These are phyloP conservation scores for Phytophthora meadii DNA, from an alignment of 352 stramenopile genomes.

Conservation along the genomic window DNA sequence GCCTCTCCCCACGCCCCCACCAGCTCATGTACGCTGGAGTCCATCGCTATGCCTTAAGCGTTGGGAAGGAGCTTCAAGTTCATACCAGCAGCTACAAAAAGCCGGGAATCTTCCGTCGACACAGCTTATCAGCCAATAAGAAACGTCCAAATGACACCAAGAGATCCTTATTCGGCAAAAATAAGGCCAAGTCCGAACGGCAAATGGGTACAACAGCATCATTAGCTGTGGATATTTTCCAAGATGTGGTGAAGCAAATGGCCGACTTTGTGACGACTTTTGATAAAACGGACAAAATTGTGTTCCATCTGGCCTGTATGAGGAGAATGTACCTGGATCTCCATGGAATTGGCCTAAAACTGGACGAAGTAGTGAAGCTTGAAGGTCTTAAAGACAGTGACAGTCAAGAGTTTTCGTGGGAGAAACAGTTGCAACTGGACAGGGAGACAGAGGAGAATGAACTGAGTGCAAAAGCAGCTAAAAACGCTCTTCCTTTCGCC, in stretches of 20 bases:
- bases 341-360: neutral
- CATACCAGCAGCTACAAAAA: neutral
- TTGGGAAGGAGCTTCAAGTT: neutral
- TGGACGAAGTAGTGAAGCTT: slow-evolving; percentile 13
- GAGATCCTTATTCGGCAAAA: neutral
- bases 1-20: too few species aligned
- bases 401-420: slow-evolving; percentile 5
- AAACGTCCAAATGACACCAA: slow-evolving; percentile 13
- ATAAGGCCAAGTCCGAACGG: slow-evolving; percentile 11
- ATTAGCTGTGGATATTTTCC: slow-evolving; percentile 1
- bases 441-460: slow-evolving; percentile 21
- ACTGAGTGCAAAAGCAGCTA: slow-evolving; percentile 21
- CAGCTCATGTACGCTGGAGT: slow-evolving; percentile 3
- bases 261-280: slow-evolving; percentile 21
- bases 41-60: neutral
- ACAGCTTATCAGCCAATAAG: slow-evolving; percentile 21
- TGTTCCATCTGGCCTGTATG: slow-evolving; percentile 36
- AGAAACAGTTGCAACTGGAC: slow-evolving; percentile 7
- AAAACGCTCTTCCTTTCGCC: slow-evolving; percentile 38
- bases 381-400: slow-evolving; percentile 1
- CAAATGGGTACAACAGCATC: neutral
- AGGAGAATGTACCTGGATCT: slow-evolving; percentile 30
- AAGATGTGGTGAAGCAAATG: slow-evolving; percentile 4
- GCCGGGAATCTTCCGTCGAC: slow-evolving; percentile 12
- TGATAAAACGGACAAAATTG: slow-evolving; percentile 17